Evolutionary conservation across 1,284 basidiomycete genomes (phyloP), one percentile per base, ranked within the genome.

Genomic region (Moesziomyces parantarcticus): DNA sequence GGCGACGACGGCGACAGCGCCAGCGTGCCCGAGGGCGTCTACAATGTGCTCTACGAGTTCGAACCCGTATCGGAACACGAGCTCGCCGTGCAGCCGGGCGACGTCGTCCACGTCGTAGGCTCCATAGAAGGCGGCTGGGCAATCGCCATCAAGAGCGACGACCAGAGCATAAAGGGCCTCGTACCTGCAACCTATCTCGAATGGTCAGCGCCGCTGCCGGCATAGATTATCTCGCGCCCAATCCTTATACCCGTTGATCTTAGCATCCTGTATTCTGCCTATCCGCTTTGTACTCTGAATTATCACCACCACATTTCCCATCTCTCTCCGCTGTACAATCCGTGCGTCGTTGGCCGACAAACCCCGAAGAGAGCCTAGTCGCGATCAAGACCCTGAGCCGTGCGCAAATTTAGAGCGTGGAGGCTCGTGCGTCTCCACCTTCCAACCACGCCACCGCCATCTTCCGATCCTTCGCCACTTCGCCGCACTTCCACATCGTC

Each of bases 81-180:
- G 45, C 47, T 78, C 41, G 66, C 60, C 4, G 65, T 76, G 1
- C 39, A 50, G n/a, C 48, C 67, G 1, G 77, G 58, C 23, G 71
- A 76, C 25, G 39, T 53, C 4, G 53, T 78, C 8, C 63, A 60
- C 16, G 77, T 78, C 3, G 68, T 78, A 1, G 77, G 77, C 1
- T 60, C 58, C 18, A 43, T 78, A 32, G 71, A 76, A 11, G 77
- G 77, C 13, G 77, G 77, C 0, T 78, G 77, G 77, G 70, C 75
- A 1, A 77, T 78, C 20, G 77, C 67, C 7, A 36, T 60, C 49
- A 73, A 60, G 34, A 51, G 59, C 13, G 47, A 39, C 26, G 48
- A 57, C 9, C 52, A 56, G 41, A 45, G 23, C 16, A 45, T 62
- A 22, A 74, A 69, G 26, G 75, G 75, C 2, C 51, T 76, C 11